Conservation (phyloP, 2,329 filamentous ascomycete species). For the Monilinia fructigena region DNA sequence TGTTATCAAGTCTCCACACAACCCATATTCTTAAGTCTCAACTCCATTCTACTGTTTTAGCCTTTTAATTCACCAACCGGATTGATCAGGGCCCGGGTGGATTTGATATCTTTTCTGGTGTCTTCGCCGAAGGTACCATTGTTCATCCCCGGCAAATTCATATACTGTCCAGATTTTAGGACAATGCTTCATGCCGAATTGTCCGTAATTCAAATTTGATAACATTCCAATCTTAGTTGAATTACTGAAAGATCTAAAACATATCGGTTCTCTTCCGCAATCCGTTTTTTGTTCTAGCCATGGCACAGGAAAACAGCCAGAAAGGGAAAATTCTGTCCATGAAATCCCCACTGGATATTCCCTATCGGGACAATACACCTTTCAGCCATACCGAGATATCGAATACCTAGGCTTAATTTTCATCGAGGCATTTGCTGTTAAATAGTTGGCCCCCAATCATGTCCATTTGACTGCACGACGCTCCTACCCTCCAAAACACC, state of each 20-base stretch:
- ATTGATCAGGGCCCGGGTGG: conserved; percentile 1
- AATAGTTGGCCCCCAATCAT: neutral
- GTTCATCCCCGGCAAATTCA: neutral
- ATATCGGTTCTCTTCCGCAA: neutral
- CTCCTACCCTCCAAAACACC: neutral
- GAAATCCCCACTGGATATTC: neutral
- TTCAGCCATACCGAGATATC: neutral
- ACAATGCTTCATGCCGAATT: neutral
- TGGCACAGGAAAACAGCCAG: neutral
- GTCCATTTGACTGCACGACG: neutral
- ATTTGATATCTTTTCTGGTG: neutral
- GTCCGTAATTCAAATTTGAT: neutral
- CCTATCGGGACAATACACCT: too few relatives aligned
- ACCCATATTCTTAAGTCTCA: conserved; percentile 1
- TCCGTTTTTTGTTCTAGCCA: neutral
- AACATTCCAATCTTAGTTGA: neutral
- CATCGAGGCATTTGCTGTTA: neutral
- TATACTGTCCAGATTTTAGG: neutral
- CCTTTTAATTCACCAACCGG: neutral
- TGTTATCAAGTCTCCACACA: conserved; percentile 6
- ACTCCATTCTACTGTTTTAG: neutral
- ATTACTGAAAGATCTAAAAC: too few relatives aligned
- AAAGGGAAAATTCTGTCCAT: neutral
- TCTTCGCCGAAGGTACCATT: conserved; percentile 4
- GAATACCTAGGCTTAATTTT: neutral